phyloP scores from a whole-genome alignment of 1,284 basidiomycete genomes.

The Amylostereum areolatum region DNA sequence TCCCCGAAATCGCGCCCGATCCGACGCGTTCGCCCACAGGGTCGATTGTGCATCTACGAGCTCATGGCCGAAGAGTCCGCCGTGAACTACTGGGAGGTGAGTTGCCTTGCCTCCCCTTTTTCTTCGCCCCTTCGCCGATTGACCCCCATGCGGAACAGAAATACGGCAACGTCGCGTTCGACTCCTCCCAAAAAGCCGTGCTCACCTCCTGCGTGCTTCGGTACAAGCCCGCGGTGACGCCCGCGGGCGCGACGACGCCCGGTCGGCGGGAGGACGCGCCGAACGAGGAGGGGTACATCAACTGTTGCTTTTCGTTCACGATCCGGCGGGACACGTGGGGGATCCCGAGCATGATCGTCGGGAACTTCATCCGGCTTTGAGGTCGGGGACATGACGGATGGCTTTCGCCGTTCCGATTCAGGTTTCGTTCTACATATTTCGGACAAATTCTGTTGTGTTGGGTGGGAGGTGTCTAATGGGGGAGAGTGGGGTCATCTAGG shows the following conservation, averaged over 20 bases:
- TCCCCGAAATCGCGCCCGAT: too few species aligned
- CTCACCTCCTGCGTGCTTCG: conserved; percentile 90
- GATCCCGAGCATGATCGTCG: conserved; percentile 90
- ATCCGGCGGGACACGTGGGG: conserved; percentile 89
- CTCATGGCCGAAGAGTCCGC: conserved; percentile 95
- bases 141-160: conserved; percentile 44
- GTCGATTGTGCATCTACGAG: conserved; percentile 94
- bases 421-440: too few species aligned
- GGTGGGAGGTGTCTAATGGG: too few species aligned
- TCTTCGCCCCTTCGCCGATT: background rate
- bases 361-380: conserved; percentile 71
- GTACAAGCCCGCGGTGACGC: conserved; percentile 53
- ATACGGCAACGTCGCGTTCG: conserved; percentile 94
- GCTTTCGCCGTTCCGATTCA: too few species aligned
- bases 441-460: too few species aligned
- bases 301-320: conserved; percentile 95
- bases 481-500: too few species aligned
- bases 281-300: conserved; percentile 70
- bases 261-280: conserved; percentile 22
- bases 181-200: conserved; percentile 83
- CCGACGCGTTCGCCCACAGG: conserved; percentile 37
- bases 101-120: conserved; percentile 14
- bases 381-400: background rate
- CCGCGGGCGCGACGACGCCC: conserved; percentile 7
- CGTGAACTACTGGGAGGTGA: conserved; percentile 96